phyloP scores from a whole-genome alignment of 2,329 filamentous ascomycete species.

The Alternaria arborescens region DNA sequence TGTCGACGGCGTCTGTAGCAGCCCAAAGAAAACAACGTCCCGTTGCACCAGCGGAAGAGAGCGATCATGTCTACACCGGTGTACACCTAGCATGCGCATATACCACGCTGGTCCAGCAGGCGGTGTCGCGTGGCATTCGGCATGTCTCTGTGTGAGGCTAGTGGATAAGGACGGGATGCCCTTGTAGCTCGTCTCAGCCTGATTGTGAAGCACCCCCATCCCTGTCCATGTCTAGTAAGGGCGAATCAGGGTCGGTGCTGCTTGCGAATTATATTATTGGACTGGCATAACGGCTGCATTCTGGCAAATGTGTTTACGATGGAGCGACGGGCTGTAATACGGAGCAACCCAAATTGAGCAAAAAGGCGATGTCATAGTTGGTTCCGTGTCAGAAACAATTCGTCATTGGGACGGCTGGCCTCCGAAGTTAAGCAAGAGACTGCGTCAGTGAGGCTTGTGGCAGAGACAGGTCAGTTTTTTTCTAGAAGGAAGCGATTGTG shows the following conservation, averaged over 20 bases:
- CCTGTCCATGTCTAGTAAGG: conserved; percentile 3
- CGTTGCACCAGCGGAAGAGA: conserved; percentile 1
- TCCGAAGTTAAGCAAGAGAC: conserved; percentile 4
- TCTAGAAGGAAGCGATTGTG: conserved; percentile 34
- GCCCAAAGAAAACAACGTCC: not conserved
- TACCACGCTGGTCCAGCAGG: conserved; percentile 3
- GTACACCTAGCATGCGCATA: conserved; percentile 9
- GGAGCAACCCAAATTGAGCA: conserved; percentile 27
- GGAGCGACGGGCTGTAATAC: conserved; percentile 24
- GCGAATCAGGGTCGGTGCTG: conserved; percentile 32
- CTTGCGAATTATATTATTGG: conserved; percentile 45
- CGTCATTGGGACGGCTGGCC: conserved; percentile 7
- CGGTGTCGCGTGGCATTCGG: conserved; percentile 20
- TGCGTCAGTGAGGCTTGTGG: conserved; percentile 10
- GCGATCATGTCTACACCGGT: not conserved
- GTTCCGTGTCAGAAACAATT: conserved; percentile 32
- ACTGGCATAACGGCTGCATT: conserved; percentile 32
- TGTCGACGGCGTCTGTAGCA: not conserved
- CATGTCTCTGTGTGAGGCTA: conserved; percentile 19
- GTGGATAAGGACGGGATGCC: conserved; percentile 24
- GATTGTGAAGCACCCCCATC: conserved; percentile 15
- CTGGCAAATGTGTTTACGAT: conserved; percentile 32
- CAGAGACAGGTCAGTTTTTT: conserved; percentile 30
- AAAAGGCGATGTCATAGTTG: conserved; percentile 24
- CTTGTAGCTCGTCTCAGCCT: conserved; percentile 38